Evolutionary conservation across 1,139 yeast species (phyloP).

Genomic region (Sugiyamaella xylanicola): DNA sequence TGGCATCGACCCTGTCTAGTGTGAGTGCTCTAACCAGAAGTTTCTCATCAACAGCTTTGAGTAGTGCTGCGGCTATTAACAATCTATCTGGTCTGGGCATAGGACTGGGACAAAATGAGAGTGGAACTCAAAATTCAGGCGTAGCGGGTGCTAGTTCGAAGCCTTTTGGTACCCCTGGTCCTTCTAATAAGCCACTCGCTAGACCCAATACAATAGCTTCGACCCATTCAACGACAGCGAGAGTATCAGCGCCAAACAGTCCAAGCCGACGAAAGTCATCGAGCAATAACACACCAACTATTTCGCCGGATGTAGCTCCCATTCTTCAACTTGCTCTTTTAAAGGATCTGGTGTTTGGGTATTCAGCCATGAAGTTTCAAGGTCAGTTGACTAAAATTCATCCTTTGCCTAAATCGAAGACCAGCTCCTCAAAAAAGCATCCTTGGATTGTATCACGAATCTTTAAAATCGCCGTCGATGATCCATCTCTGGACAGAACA

Average conservation of each 20-base stretch:
- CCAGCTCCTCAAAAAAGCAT: slow-evolving; percentile 5
- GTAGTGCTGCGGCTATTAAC: not conserved
- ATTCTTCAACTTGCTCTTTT: slow-evolving; percentile 27
- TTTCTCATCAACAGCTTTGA: slow-evolving; percentile 21
- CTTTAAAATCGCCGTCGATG: slow-evolving; percentile 29
- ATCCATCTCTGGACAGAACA: not conserved
- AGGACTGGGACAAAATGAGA: not conserved
- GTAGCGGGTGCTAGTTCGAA: not conserved
- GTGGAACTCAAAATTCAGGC: not conserved
- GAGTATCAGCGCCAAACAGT: not conserved
- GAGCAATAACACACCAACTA: slow-evolving; percentile 10
- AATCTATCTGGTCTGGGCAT: not conserved
- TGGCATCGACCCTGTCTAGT: slow-evolving; percentile 13
- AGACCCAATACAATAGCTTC: slow-evolving; percentile 7
- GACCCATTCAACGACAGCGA: not conserved
- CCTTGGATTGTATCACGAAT: slow-evolving; percentile 32
- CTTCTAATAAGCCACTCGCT: slow-evolving; percentile 1
- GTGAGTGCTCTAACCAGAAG: slow-evolving; percentile 16
- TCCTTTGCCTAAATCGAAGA: slow-evolving; percentile 27
- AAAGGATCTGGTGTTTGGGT: slow-evolving; percentile 35
- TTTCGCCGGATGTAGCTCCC: slow-evolving; percentile 12
- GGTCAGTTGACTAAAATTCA: slow-evolving; percentile 34
- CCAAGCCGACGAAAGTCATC: not conserved
- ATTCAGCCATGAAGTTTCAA: slow-evolving; percentile 32
- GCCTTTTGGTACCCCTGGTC: not conserved